A percentile compares a stretch with the other conserved stretches of the same genome.
These are phyloP conservation scores for Tylopilus balloui DNA, from an alignment of 768 basidiomycete genomes.

Conservation along the genomic window DNA sequence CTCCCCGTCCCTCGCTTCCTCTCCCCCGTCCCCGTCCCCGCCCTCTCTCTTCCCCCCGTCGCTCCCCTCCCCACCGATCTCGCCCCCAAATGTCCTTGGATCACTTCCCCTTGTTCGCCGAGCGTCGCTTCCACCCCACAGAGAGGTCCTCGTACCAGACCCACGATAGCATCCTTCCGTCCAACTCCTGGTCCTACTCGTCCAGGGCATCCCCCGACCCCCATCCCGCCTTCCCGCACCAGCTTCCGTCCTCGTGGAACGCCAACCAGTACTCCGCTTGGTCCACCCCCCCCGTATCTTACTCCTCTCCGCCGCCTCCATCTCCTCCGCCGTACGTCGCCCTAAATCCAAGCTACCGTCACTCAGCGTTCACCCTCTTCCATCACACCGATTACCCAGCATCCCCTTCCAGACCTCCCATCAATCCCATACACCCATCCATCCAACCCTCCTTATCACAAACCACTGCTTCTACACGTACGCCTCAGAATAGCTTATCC, in stretches of 20 bases:
- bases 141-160: constrained; percentile 22
- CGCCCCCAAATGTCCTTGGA: constrained; percentile 27
- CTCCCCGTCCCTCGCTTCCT: constrained; percentile 12
- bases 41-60: constrained; percentile 3
- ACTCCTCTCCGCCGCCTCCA: constrained; percentile 19
- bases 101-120: constrained; percentile 31
- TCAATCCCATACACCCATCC: constrained; percentile 13
- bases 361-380: constrained; percentile 17
- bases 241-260: constrained; percentile 21
- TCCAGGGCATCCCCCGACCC: constrained; percentile 22
- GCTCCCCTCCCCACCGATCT: background rate
- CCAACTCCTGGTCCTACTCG: constrained; percentile 25
- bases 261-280: constrained; percentile 13
- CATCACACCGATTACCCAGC: constrained; percentile 21
- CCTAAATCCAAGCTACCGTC: constrained; percentile 22
- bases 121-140: constrained; percentile 30
- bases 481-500: constrained; percentile 14
- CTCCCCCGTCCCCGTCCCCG: constrained; percentile 9
- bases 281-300: constrained; percentile 15
- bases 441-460: constrained; percentile 19
- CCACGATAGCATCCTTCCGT: constrained; percentile 22
- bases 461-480: constrained; percentile 11
- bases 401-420: constrained; percentile 18
- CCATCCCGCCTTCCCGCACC: constrained; percentile 11
- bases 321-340: constrained; percentile 25